A percentile compares a stretch with the other conserved stretches of the same genome.
Evolutionary conservation across 352 stramenopile genomes (phyloP).

Genomic region (Pythium guiyangense): DNA sequence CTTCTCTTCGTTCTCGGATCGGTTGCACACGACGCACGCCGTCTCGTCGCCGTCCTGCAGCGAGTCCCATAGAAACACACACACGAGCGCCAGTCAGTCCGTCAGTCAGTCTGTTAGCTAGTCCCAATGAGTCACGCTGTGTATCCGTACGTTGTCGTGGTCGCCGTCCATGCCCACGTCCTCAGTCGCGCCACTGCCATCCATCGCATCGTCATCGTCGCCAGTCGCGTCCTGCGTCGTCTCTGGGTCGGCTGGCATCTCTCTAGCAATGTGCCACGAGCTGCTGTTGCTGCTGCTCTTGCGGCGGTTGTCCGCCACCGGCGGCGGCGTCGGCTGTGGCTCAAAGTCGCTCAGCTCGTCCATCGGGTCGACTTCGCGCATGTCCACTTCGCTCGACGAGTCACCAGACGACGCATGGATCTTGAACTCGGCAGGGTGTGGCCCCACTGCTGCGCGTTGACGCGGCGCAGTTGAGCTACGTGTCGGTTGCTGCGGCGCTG

Average conservation of each 20-base stretch:
- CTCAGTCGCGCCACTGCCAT: too few species aligned
- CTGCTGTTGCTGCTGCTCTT: not conserved
- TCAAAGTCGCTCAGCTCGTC: slow-evolving; percentile 66
- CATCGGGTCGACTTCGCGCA: slow-evolving; percentile 50
- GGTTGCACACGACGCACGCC: slow-evolving; percentile 38
- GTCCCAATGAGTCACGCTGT: too few species aligned
- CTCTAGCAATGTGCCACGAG: too few species aligned
- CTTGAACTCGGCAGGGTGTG: not conserved
- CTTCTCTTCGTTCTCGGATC: slow-evolving; percentile 28
- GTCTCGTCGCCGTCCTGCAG: slow-evolving; percentile 9
- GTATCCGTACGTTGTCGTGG: too few species aligned
- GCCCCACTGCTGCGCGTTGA: too few species aligned
- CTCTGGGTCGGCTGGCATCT: not conserved
- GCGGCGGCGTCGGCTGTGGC: slow-evolving; percentile 6
- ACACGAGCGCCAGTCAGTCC: too few species aligned
- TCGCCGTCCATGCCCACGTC: too few species aligned
- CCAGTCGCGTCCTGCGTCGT: not conserved
- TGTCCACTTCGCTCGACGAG: slow-evolving; percentile 47
- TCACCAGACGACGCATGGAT: slow-evolving; percentile 9
- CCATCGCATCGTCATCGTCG: not conserved
- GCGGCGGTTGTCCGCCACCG: not conserved
- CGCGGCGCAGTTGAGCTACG: too few species aligned
- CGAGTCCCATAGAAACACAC: too few species aligned
- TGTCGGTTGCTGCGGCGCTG: too few species aligned
- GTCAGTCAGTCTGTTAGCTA: too few species aligned